A percentile compares a stretch with the other conserved stretches of the same genome.
Conservation (phyloP, 352 stramenopile genomes). For the Thalassiosira exigua region DNA sequence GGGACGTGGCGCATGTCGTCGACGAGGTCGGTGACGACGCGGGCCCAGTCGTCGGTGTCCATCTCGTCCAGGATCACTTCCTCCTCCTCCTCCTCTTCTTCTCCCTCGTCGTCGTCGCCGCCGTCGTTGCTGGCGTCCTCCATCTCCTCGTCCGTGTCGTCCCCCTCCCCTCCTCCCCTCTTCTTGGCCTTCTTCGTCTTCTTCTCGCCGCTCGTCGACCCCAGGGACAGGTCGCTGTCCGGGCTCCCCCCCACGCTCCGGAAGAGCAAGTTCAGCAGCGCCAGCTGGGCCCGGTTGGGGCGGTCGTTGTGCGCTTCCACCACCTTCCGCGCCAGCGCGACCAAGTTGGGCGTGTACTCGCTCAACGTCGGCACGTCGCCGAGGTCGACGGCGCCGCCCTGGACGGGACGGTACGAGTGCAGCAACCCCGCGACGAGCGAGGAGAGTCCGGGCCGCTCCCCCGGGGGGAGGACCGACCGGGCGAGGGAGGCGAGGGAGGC, state of each 20-base stretch:
- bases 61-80: constrained; percentile 71
- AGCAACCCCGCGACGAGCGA: constrained; percentile 40
- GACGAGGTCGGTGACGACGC: constrained; percentile 70
- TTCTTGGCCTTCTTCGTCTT: no score
- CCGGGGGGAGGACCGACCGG: constrained; percentile 35
- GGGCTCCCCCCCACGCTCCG: constrained; percentile 66
- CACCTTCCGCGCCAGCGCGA: constrained; percentile 41
- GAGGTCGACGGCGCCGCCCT: neutral
- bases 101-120: constrained; percentile 1
- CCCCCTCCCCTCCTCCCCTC: no score
- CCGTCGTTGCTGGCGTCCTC: neutral
- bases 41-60: constrained; percentile 69
- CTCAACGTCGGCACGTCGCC: neutral
- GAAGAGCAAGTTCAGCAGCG: constrained; percentile 81
- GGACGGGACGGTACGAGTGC: constrained; percentile 30
- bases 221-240: constrained; percentile 41
- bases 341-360: constrained; percentile 32
- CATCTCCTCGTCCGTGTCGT: no score
- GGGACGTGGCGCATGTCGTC: constrained; percentile 74
- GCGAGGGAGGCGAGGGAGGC: constrained; percentile 26
- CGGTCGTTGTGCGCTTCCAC: constrained; percentile 55
- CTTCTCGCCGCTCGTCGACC: neutral
- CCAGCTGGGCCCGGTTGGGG: constrained; percentile 65
- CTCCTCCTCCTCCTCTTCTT: neutral
- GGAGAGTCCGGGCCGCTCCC: constrained; percentile 20